A percentile compares a stretch with the other conserved stretches of the same genome.
Conservation (phyloP, 2,329 filamentous ascomycete species). For the Eutypella sp. region DNA sequence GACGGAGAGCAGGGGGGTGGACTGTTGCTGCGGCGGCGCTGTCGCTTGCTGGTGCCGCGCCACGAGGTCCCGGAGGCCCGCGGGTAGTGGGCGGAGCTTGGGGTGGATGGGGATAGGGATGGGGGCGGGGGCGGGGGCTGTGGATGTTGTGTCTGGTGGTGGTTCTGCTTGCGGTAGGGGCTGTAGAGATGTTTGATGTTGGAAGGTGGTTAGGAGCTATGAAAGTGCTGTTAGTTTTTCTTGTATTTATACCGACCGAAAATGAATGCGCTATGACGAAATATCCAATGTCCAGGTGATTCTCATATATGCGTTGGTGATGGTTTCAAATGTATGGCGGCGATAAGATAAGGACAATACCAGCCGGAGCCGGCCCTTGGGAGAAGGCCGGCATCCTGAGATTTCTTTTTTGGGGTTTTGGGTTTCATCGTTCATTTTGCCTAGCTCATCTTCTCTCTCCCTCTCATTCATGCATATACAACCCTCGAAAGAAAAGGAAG, state of each 20-base stretch:
- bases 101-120: slow-evolving; percentile 9
- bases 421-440: not conserved
- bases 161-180: not conserved
- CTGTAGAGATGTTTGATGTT: not conserved
- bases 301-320: too few species aligned
- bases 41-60: slow-evolving; percentile 43
- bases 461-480: not conserved
- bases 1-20: slow-evolving; percentile 38
- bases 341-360: slow-evolving; percentile 28
- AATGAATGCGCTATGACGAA: too few species aligned
- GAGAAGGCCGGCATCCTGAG: not conserved
- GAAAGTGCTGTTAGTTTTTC: too few species aligned
- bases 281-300: too few species aligned
- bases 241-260: too few species aligned
- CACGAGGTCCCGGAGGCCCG: slow-evolving; percentile 41
- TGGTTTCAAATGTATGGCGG: not conserved
- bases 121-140: slow-evolving; percentile 5
- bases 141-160: not conserved
- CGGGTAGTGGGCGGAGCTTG: slow-evolving; percentile 32
- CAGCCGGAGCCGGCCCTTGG: not conserved
- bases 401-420: not conserved
- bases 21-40: slow-evolving; percentile 32
- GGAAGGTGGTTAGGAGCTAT: slow-evolving; percentile 19
- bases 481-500: not conserved
- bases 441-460: slow-evolving; percentile 1